Evolutionary conservation across 2,329 filamentous ascomycete genomes (phyloP), one percentile per base, ranked within the genome.

Genomic region (Amylocarpus encephaloides): DNA sequence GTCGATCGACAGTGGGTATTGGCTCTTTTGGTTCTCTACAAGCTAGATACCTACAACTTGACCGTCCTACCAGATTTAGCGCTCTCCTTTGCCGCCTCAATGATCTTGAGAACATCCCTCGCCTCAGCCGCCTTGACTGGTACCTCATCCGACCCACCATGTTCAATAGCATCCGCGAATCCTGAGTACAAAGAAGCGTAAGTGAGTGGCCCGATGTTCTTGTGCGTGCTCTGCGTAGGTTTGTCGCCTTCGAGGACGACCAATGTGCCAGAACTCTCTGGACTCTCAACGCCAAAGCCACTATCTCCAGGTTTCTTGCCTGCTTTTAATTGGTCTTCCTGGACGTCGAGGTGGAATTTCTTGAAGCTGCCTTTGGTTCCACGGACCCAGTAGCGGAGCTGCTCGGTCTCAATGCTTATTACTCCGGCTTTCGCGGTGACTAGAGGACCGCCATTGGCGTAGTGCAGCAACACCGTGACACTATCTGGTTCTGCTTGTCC

Each of bases 351-450:
- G 48, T 76, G 73, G 35, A 71, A 69, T 74, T 91, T 92, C 71
- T 79, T 84, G 68, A 84, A 92, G 62, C 79, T 86, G 1, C 85
- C 88, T 67, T 83, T 82, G 15, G 79, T 79, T 18, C 88, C 88
- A 22, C 86, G 74, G 9, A 91, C 74, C 86, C 87, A 91, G 73
- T 83, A 92, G 35, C 87, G 73, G 52, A 85, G 72, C 71, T 92
- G 87, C 54, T 78, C 72, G 19, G 72, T 72, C 68, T 91, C 86
- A 2, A 79, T 78, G 63, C 81, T 86, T 44, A 88, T 72, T 18
- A 86, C 78, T 38, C 77, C 79, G 50, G 83, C 84, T 64, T 87
- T 86, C 43, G 82, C 80, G 41, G 83, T 83, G 10, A 82, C 86
- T 41, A 88, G 66, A 55, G 85, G 69, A 5, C 82, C 82, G 7